phyloP scores from a whole-genome alignment of 495 filamentous ascomycete species.

The Penicillium desertorum region DNA sequence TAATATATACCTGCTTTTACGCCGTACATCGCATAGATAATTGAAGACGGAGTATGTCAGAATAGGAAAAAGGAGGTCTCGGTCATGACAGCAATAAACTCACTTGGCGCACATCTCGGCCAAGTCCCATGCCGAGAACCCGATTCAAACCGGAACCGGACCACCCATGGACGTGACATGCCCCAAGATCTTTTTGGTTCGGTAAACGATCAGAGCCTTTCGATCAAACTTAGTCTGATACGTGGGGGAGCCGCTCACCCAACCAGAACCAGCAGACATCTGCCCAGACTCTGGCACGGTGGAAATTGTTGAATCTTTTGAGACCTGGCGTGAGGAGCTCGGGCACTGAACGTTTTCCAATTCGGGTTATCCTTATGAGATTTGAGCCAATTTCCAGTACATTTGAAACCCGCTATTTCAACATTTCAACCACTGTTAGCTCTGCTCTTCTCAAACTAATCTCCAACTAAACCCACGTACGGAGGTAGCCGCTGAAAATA shows the following conservation, averaged over 20 bases:
- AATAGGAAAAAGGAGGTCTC: background rate
- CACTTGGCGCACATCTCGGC: conserved; percentile 14
- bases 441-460: conserved; percentile 18
- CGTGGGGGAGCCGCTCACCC: conserved; percentile 21
- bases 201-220: conserved; percentile 20
- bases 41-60: background rate
- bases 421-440: background rate
- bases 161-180: background rate
- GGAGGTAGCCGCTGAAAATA: conserved; percentile 11
- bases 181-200: conserved; percentile 2
- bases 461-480: conserved; percentile 19
- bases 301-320: background rate
- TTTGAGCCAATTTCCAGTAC: conserved; percentile 9
- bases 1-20: background rate
- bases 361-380: conserved; percentile 4
- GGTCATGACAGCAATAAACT: background rate
- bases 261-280: conserved; percentile 18
- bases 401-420: conserved; percentile 13
- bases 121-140: conserved; percentile 20
- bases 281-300: conserved; percentile 12
- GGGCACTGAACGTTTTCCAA: conserved; percentile 9
- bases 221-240: conserved; percentile 20
- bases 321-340: background rate
- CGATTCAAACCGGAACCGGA: conserved; percentile 16
- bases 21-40: background rate